Conservation (phyloP, 2,329 filamentous ascomycete genomes). For the Trichoderma endophyticum region DNA sequence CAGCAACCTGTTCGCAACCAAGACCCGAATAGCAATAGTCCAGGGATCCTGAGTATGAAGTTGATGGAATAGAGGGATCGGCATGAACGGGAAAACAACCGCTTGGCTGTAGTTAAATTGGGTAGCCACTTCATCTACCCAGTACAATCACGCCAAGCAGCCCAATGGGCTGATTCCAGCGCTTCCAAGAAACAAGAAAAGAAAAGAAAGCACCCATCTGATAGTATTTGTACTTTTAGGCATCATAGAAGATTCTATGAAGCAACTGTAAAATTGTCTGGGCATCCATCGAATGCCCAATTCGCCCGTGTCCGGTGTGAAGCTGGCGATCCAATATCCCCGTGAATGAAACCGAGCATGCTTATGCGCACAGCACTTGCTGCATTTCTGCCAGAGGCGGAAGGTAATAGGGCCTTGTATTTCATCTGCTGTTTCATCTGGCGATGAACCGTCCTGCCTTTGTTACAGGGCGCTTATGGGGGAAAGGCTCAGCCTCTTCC, state of each 20-base stretch:
- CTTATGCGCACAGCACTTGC: slow-evolving; percentile 5
- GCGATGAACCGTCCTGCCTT: background rate
- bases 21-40: background rate
- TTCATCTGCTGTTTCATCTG: background rate
- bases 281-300: background rate
- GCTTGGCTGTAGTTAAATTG: background rate
- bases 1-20: background rate
- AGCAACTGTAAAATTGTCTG: background rate
- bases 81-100: background rate
- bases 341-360: background rate
- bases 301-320: background rate
- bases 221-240: background rate
- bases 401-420: background rate
- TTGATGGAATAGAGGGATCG: background rate
- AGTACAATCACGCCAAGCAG: background rate
- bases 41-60: background rate
- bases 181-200: background rate
- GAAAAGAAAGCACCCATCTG: background rate
- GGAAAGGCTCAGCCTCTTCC: background rate
- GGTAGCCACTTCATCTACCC: background rate
- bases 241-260: background rate
- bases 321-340: background rate
- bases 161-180: background rate
- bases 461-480: background rate
- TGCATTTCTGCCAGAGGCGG: background rate